phyloP scores from a whole-genome alignment of 306 rosid species.

The Corylus heterophylla region DNA sequence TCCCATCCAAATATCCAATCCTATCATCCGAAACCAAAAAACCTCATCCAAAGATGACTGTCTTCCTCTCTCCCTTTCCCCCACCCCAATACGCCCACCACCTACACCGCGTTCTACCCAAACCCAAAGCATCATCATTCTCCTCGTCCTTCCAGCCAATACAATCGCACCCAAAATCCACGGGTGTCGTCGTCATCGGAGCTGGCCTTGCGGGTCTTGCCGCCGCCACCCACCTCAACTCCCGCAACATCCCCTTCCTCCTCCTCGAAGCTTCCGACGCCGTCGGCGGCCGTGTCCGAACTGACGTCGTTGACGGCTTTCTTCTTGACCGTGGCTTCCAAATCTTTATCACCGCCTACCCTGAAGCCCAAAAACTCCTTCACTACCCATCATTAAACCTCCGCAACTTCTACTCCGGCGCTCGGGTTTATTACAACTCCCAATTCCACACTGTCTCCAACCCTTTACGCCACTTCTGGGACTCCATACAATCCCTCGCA shows the following conservation, averaged over 20 bases:
- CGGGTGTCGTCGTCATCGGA: slow-evolving; percentile 66
- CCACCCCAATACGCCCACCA: not conserved
- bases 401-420: slow-evolving; percentile 74
- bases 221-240: slow-evolving; percentile 70
- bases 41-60: slow-evolving; percentile 54
- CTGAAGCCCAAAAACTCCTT: slow-evolving; percentile 76
- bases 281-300: slow-evolving; percentile 81
- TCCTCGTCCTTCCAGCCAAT: slow-evolving; percentile 28
- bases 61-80: slow-evolving; percentile 29
- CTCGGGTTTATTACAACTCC: slow-evolving; percentile 55
- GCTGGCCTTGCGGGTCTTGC: slow-evolving; percentile 89
- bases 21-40: slow-evolving; percentile 1
- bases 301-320: slow-evolving; percentile 74
- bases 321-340: slow-evolving; percentile 88
- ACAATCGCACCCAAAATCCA: slow-evolving; percentile 20
- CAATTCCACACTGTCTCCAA: slow-evolving; percentile 84
- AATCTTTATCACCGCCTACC: slow-evolving; percentile 92
- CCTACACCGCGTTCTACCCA: slow-evolving; percentile 38
- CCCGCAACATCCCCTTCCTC: slow-evolving; percentile 65
- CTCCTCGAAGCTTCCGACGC: slow-evolving; percentile 74
- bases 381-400: slow-evolving; percentile 43
- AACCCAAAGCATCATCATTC: slow-evolving; percentile 35
- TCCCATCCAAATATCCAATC: slow-evolving; percentile 20
- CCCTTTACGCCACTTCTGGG: slow-evolving; percentile 67
- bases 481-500: slow-evolving; percentile 52